Evolutionary conservation across 192 early-diverging fungal genomes (phyloP).

Genomic region (Entomortierella parvispora): DNA sequence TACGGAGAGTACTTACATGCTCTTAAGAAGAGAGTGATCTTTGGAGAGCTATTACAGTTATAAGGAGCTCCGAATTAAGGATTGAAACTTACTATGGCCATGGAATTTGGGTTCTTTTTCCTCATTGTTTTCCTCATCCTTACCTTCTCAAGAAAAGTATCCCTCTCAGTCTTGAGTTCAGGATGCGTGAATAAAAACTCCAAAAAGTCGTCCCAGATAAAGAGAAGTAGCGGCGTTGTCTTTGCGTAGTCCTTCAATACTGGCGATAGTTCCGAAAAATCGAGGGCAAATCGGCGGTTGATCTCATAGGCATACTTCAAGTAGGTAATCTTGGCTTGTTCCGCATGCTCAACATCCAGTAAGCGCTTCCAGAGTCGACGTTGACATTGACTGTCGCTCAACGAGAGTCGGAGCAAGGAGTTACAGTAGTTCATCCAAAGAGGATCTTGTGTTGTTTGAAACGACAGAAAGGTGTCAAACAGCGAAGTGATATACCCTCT

Average conservation of each 20-base stretch:
- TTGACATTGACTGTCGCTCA: constrained; percentile 20
- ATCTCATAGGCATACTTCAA: constrained; percentile 38
- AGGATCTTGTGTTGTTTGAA: constrained; percentile 35
- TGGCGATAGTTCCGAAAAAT: constrained; percentile 24
- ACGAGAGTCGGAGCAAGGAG: constrained; percentile 22
- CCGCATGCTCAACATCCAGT: constrained; percentile 14
- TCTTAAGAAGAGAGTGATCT: constrained; percentile 33
- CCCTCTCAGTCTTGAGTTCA: constrained; percentile 11
- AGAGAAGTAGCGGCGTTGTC: constrained; percentile 2
- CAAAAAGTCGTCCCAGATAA: constrained; percentile 44
- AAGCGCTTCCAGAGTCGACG: constrained; percentile 21
- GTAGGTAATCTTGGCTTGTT: constrained; percentile 30
- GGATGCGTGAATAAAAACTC: constrained; percentile 37
- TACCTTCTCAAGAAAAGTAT: constrained; percentile 34
- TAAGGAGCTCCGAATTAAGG: background rate
- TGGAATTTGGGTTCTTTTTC: no score
- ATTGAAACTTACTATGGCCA: background rate
- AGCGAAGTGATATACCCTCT: constrained; percentile 20
- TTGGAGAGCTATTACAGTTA: constrained; percentile 25
- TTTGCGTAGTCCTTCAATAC: constrained; percentile 5
- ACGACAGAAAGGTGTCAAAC: constrained; percentile 26
- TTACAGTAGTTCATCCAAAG: constrained; percentile 49
- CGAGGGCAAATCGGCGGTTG: constrained; percentile 25
- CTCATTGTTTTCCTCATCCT: no score
- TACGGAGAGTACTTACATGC: constrained; percentile 32